phyloP scores from a whole-genome alignment of 176 grass and related monocot genomes.

The Aechmea fasciata region DNA sequence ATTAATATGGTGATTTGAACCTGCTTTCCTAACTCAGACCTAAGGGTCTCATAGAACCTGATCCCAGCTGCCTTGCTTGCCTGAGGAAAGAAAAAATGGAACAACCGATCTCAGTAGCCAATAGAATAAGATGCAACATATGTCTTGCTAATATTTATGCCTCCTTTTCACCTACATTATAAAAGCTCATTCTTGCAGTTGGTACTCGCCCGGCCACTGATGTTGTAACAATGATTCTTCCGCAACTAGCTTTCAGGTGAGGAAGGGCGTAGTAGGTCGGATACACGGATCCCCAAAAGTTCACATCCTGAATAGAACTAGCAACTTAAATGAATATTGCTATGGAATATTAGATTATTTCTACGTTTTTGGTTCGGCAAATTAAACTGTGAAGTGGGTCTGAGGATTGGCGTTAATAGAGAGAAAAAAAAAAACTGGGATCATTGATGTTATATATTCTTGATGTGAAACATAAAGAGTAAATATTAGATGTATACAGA shows the following conservation, averaged over 20 bases:
- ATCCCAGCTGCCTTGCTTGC: constrained; percentile 59
- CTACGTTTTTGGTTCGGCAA: not conserved
- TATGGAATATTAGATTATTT: not conserved
- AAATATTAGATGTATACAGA: too few species aligned
- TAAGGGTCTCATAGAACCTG: constrained; percentile 57
- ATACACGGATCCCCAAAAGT: constrained; percentile 81
- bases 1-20: constrained; percentile 52
- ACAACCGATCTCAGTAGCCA: not conserved
- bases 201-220: constrained; percentile 73
- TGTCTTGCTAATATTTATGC: not conserved
- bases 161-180: constrained; percentile 45
- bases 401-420: not conserved
- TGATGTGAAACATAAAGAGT: too few species aligned
- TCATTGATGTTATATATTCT: not conserved
- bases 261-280: constrained; percentile 78
- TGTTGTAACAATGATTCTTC: constrained; percentile 73
- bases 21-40: constrained; percentile 27
- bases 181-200: constrained; percentile 67
- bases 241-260: constrained; percentile 53
- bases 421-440: not conserved
- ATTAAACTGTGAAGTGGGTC: not conserved
- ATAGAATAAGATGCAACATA: not conserved
- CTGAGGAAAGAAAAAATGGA: constrained; percentile 4
- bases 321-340: not conserved
- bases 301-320: constrained; percentile 51